Evolutionary conservation across 2,329 filamentous ascomycete species (phyloP), one percentile per base, ranked within the genome.

Genomic region (Bipolaris bicolor): DNA sequence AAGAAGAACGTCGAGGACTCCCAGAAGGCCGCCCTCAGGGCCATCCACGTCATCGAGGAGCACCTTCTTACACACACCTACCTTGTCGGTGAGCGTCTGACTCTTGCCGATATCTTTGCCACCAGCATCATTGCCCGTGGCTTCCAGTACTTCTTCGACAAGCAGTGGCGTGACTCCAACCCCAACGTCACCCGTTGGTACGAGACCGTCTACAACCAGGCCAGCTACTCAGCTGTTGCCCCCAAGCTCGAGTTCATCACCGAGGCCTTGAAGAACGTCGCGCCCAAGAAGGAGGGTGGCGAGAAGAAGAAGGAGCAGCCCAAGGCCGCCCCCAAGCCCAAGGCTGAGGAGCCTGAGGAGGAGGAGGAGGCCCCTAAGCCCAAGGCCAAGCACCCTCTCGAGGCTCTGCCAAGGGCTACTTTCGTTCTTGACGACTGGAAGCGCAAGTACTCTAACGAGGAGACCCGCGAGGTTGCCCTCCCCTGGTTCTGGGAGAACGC

Each of bases 401-500:
- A 97, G 80, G 79, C 86, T 68, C 90, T 98, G 54, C 87, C 88
- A 74, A 90, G 88, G 78, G 83, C 95, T 61, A 88, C 89, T 57
- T 86, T 97, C 76, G 84, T 90, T 70, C 86, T 99, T 56, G 95
- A 99, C 77, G 95, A 99, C 83, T 97, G 90, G 91, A 99, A 99
- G 90, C 92, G 95, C 77, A 89, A 91, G 80, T 99, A 96, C 88
- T 99, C 95, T 75, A 99, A 99, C 88, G 86, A 90, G 78, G 92
- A 97, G 65, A 93, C 91, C 70, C 86, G 86, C 56, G 83, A 88
- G 65, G 88, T 84, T 65, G 92, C 94, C 72, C 84, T 98, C 74
- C 93, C 94, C 79, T 98, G 90, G 90, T 98, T 99, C 89, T 99
- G 94, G 94, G 88, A 97, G 83, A 92, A 96, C 80, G 87, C 88